Evolutionary conservation across 768 basidiomycete species (phyloP).

Genomic region (Amanita pallidorosea): DNA sequence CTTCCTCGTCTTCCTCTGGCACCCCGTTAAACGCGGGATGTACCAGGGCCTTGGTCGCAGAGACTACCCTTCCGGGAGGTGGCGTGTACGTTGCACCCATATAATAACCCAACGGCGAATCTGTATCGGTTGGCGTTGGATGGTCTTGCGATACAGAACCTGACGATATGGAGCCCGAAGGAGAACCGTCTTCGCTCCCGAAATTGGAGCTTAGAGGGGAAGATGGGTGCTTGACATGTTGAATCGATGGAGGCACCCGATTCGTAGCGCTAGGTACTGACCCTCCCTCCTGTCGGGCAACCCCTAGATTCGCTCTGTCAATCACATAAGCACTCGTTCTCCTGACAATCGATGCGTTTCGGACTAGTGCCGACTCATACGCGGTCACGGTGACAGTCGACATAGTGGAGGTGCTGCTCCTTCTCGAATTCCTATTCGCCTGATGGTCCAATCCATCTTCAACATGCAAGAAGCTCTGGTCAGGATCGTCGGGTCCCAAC

Average conservation of each 20-base stretch:
- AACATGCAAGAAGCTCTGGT: slow-evolving; percentile 12
- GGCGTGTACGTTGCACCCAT: slow-evolving; percentile 21
- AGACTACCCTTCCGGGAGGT: slow-evolving; percentile 13
- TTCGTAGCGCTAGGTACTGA: neutral
- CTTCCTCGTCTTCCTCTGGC: slow-evolving; percentile 10
- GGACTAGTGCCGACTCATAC: slow-evolving; percentile 26
- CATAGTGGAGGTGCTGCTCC: slow-evolving; percentile 35
- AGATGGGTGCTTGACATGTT: slow-evolving; percentile 16
- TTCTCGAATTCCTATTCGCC: slow-evolving; percentile 31
- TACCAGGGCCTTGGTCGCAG: slow-evolving; percentile 11
- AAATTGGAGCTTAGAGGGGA: slow-evolving; percentile 43
- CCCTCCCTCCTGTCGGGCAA: slow-evolving; percentile 6
- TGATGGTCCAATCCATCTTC: slow-evolving; percentile 9
- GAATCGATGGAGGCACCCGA: slow-evolving; percentile 3
- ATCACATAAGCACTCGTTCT: slow-evolving; percentile 44
- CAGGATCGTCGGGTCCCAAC: slow-evolving; percentile 6
- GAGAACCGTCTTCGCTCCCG: slow-evolving; percentile 29
- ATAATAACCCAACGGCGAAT: slow-evolving; percentile 25
- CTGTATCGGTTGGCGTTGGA: slow-evolving; percentile 24
- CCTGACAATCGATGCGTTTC: slow-evolving; percentile 36
- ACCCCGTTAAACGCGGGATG: slow-evolving; percentile 26
- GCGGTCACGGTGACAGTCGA: slow-evolving; percentile 27
- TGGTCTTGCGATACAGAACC: slow-evolving; percentile 29
- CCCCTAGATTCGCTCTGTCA: slow-evolving; percentile 13
- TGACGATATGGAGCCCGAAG: slow-evolving; percentile 27